phyloP scores from a whole-genome alignment of 257 asterid species.

The Nicotiana attenuata region DNA sequence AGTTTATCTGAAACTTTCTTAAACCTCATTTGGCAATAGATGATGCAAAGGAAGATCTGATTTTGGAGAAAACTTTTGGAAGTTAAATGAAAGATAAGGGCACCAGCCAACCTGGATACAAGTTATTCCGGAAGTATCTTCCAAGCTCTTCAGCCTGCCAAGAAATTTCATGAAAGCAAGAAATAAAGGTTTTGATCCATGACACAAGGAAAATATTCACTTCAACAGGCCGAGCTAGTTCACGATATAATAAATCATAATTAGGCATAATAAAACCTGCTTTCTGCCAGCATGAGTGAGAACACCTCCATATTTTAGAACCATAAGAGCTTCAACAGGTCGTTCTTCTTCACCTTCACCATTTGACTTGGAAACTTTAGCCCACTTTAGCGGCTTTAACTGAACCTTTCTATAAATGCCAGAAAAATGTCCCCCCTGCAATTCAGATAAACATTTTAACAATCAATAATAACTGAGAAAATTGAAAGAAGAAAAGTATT shows the following conservation, averaged over 20 bases:
- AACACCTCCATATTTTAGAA: conserved; percentile 98
- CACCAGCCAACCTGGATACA: conserved; percentile 79
- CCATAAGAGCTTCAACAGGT: conserved; percentile 94
- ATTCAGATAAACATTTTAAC: conserved; percentile 15
- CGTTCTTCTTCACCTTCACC: conserved; percentile 93
- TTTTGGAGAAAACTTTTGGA: not conserved
- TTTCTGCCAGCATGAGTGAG: conserved; percentile 98
- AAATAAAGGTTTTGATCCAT: not conserved
- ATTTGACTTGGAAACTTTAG: conserved; percentile 57
- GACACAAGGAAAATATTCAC: not conserved
- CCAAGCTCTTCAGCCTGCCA: conserved; percentile 98
- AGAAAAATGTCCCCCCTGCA: conserved; percentile 98
- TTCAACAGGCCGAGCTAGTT: not conserved
- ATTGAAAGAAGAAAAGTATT: not conserved
- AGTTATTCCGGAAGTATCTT: conserved; percentile 83
- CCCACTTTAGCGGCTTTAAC: conserved; percentile 91
- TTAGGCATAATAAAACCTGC: conserved; percentile 46
- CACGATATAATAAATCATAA: not conserved
- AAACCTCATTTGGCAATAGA: not conserved
- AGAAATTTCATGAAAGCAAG: conserved; percentile 17
- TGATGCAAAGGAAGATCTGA: not conserved
- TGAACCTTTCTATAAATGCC: conserved; percentile 97
- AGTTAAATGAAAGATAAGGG: not conserved
- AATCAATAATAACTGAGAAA: not conserved
- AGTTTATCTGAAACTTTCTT: not conserved